Conservation (phyloP, 2,329 filamentous ascomycete genomes). For the Ascochyta fabae region DNA sequence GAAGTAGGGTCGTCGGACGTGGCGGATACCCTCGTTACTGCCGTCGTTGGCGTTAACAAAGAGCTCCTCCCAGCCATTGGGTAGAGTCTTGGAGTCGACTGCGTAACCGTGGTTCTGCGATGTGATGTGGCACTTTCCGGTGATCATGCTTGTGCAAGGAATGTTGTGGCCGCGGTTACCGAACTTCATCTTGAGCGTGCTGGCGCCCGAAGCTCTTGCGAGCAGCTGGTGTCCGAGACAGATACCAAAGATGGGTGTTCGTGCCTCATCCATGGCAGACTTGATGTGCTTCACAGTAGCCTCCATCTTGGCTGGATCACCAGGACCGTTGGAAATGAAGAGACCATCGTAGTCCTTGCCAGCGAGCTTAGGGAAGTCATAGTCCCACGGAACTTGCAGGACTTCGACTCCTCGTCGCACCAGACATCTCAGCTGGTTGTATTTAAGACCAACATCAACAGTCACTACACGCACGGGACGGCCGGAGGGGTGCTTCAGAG, state of each 20-base stretch:
- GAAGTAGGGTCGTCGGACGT: constrained; percentile 86
- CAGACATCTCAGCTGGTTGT: constrained; percentile 95
- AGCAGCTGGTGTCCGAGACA: constrained; percentile 94
- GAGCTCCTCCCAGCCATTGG: constrained; percentile 85
- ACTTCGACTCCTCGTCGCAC: constrained; percentile 91
- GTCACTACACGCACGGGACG: constrained; percentile 86
- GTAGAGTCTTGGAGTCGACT: constrained; percentile 79
- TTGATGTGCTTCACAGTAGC: constrained; percentile 80
- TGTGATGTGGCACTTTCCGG: constrained; percentile 97
- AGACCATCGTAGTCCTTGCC: constrained; percentile 91
- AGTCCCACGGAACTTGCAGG: constrained; percentile 93
- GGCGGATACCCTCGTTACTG: constrained; percentile 97
- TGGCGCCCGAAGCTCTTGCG: constrained; percentile 83
- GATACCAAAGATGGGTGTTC: constrained; percentile 92
- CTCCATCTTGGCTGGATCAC: constrained; percentile 87
- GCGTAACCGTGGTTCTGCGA: constrained; percentile 98
- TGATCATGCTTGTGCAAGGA: constrained; percentile 93
- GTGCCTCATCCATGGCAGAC: constrained; percentile 76
- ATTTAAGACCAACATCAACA: constrained; percentile 97
- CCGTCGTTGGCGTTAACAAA: constrained; percentile 98
- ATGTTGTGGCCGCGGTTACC: constrained; percentile 99
- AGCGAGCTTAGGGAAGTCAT: constrained; percentile 79
- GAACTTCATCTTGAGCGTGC: constrained; percentile 96
- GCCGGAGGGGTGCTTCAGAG: constrained; percentile 86
- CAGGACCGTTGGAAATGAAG: constrained; percentile 97